Evolutionary conservation across 106 monocot species (phyloP), one percentile per base, ranked within the genome.

Genomic region (Posidonia australis): DNA sequence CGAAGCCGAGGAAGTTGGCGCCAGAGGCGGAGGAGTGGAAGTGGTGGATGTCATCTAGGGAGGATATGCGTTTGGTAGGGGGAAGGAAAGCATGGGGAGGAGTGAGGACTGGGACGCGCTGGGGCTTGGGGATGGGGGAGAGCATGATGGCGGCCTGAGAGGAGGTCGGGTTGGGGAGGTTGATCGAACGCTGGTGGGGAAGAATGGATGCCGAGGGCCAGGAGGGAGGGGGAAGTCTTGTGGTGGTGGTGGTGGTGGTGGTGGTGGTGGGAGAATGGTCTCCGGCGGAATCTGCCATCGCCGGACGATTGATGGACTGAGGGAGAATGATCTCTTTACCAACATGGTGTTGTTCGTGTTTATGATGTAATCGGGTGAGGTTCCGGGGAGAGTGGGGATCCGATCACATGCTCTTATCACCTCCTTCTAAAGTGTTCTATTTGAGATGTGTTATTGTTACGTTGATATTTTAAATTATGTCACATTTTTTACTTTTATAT

Each of bases 1-100:
- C 72, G 81, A 96, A 96, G 73, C 90, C 96, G 72, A 96, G 78
- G 80, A 90, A 96, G 66, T 90, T 80, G 72, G 79, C 73, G 45
- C 82, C 82, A 54, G 84, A 11, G 13, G 82, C 80, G 13, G 84
- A 84, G 60, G 76, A 70, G 60, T 74, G 74, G 82, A 96, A 90
- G 66, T 46, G 73, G 23, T 22, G 18, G 67, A 96, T 64, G 75
- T 96, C 96, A 61, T 69, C 72, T 25, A 70, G 70, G 57, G 84
- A 75, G 45, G 78, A 30, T 79, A 96, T 96, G 28, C 71, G 72
- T 69, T 96, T 96, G 62, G 67, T 10, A 14, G 96, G 90, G 61
- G 42, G 7, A 30, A 59, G 54, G 72, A 96, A 90, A 14, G 46
- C 18, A 77, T 55, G 72, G 7, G 86, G 84, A 13, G 70, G 70